Base-by-base conservation (phyloP, 371 early-diverging fungal species). In the Mortierella polycephala region DNA sequence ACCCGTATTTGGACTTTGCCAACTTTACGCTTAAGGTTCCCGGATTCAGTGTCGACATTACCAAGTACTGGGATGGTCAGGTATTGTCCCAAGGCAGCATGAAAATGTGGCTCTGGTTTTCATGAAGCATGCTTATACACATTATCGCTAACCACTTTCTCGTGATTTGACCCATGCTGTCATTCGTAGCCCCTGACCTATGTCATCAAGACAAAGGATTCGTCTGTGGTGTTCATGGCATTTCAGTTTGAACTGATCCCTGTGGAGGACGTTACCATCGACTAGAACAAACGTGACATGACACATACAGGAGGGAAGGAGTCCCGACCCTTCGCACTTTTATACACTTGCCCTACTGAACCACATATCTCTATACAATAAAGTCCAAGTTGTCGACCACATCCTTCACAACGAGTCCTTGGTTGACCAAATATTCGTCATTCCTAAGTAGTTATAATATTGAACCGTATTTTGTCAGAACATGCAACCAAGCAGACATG, bases 1-100 rank as follows among this genome's bases (percentile, higher is more conserved):
- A 92, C 71, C 85, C 88, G 0, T 91, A 88, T 67, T 65, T 90
- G 18, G 88, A 91, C 68, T 86, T 90, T 67, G 81, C 83, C 67
- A 87, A 86, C 64, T 75, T 83, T 52, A 67, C 82, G 2, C 60
- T 92, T 39, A 80, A 83, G 44, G 69, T 93, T 20, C 93, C 93
- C 16, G 91, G 91, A 5, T 85, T 92, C 59, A 83, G 84, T 30
- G 62, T 92, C 11, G 83, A 87, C 57, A 84, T 85, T 1, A 75
- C 86, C 23, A 81, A 81, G 41, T 93, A 90, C 72, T 92, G 88
- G 88, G 90, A 93, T 69, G 91, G 90, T 20, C 92, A 88, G 77
- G 87, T 85, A 77, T n/a, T 2, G 5, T 4, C 20, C 10, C 30
- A 30, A 30, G 30, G 4, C 30, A 30, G 30, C 30, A 30, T 0